Conservation (phyloP, 2,329 filamentous ascomycete species). For the Microsporum ferrugineum region DNA sequence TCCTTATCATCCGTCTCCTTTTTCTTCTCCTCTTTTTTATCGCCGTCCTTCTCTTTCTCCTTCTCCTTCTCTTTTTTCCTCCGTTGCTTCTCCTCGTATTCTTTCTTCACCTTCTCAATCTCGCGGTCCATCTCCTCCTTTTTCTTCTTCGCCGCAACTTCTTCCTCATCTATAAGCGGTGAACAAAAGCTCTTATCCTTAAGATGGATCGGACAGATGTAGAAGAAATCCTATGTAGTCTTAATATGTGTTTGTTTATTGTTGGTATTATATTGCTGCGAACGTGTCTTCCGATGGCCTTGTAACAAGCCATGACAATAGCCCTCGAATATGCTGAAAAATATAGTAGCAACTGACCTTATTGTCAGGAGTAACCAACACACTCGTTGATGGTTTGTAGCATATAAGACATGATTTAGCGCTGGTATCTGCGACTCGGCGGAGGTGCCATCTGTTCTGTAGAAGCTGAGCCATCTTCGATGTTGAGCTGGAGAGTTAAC, state of each 20-base stretch:
- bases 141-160: constrained; percentile 32
- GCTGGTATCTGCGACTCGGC: constrained; percentile 73
- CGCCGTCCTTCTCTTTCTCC: constrained; percentile 37
- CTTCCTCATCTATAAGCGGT: constrained; percentile 38
- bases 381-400: constrained; percentile 75
- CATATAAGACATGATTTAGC: constrained; percentile 82
- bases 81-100: constrained; percentile 66
- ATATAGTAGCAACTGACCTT: constrained; percentile 48
- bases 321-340: background rate
- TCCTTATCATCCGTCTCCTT: constrained; percentile 36
- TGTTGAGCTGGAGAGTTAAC: background rate
- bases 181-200: constrained; percentile 71
- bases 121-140: constrained; percentile 35
- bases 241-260: background rate
- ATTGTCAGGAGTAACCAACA: constrained; percentile 78
- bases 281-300: background rate
- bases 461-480: constrained; percentile 28
- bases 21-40: constrained; percentile 35
- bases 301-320: no score
- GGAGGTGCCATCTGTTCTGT: constrained; percentile 71
- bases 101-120: constrained; percentile 38
- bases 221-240: constrained; percentile 66
- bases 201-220: constrained; percentile 71
- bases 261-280: background rate
- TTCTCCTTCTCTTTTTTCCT: constrained; percentile 54